These are phyloP conservation scores for Bruguiera hainesii DNA, from an alignment of 441 rosid genomes.

Conservation along the genomic window DNA sequence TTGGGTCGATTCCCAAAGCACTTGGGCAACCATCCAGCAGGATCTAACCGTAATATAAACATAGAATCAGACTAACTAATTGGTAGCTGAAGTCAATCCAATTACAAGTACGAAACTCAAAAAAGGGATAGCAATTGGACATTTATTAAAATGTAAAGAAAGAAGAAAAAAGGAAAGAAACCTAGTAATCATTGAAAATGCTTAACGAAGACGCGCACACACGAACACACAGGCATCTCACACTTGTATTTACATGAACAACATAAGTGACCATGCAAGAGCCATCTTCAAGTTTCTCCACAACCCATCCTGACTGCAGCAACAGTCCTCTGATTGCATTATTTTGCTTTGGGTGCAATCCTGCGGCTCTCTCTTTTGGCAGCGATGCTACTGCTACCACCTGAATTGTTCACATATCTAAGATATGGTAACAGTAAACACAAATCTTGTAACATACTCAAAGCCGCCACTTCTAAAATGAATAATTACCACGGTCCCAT, in stretches of 20 bases:
- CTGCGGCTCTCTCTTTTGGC: conserved; percentile 78
- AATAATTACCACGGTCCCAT: conserved; percentile 55
- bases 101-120: too few species aligned
- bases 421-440: too few species aligned
- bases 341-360: conserved; percentile 62
- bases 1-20: conserved; percentile 71
- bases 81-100: too few species aligned
- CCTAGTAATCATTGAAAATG: neutral
- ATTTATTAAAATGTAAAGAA: too few species aligned
- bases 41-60: conserved; percentile 52
- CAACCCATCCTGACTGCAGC: conserved; percentile 84
- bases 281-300: conserved; percentile 64
- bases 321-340: conserved; percentile 61
- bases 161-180: too few species aligned
- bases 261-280: conserved; percentile 78
- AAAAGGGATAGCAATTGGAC: too few species aligned
- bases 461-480: neutral
- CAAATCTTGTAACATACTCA: neutral
- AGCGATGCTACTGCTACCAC: conserved; percentile 79
- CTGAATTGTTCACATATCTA: conserved; percentile 19
- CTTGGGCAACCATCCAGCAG: conserved; percentile 86
- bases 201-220: too few species aligned
- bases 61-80: neutral
- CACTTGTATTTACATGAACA: conserved; percentile 42
- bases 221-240: too few species aligned